A percentile compares a stretch with the other conserved stretches of the same genome.
These are phyloP conservation scores for Plasmodium vivax DNA, from an alignment of 169 alveolate genomes.

Conservation along the genomic window DNA sequence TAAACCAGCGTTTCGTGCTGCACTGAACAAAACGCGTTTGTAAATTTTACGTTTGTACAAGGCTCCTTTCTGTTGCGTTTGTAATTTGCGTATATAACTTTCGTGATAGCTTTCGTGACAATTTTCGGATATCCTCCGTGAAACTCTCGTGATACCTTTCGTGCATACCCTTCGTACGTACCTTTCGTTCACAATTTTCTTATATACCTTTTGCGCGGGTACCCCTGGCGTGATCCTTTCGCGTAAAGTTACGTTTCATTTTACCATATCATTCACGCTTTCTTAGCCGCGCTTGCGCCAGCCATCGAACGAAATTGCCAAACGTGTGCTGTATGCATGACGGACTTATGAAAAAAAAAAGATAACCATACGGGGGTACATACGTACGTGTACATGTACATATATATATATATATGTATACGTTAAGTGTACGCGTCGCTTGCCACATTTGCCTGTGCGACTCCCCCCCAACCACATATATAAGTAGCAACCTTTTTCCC, in stretches of 20 bases:
- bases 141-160: background rate
- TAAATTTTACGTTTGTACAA: background rate
- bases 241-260: background rate
- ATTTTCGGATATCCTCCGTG: background rate
- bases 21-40: background rate
- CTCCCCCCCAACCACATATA: background rate
- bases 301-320: background rate
- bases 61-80: background rate
- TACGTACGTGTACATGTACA: slow-evolving; percentile 8
- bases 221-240: background rate
- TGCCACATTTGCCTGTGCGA: background rate
- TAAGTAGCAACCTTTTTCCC: background rate
- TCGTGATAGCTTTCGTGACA: background rate
- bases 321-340: background rate
- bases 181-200: background rate
- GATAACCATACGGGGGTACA: background rate
- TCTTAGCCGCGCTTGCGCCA: background rate
- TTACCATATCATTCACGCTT: background rate
- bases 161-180: background rate
- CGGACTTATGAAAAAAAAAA: background rate
- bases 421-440: background rate
- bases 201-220: background rate
- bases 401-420: background rate
- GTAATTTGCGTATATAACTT: background rate
- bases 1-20: background rate